These are phyloP conservation scores for Periconia sp. DNA, from an alignment of 2,329 filamentous ascomycete genomes.

Conservation along the genomic window DNA sequence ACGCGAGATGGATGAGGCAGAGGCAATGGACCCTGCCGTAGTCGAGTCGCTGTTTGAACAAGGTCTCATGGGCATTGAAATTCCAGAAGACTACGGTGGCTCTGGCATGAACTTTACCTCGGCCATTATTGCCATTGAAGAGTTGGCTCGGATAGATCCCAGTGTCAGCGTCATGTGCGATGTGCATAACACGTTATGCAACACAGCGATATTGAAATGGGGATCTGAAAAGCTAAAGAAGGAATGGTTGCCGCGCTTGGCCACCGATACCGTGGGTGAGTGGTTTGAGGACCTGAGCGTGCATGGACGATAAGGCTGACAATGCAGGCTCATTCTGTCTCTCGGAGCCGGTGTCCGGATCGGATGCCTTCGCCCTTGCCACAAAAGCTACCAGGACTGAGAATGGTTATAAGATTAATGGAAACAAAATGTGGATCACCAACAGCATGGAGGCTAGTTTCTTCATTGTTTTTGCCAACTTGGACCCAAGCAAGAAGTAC, in stretches of 20 bases:
- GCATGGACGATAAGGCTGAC: conserved; percentile 4
- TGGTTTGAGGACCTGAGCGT: neutral
- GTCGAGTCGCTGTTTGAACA: conserved; percentile 97
- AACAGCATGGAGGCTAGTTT: conserved; percentile 92
- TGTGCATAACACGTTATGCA: conserved; percentile 97
- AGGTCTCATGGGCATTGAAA: conserved; percentile 95
- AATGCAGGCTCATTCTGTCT: conserved; percentile 76
- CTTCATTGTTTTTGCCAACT: conserved; percentile 97
- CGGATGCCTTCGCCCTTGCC: conserved; percentile 91
- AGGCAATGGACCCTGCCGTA: conserved; percentile 84
- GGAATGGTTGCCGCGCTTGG: conserved; percentile 85
- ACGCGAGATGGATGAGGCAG: conserved; percentile 96
- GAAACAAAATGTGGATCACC: conserved; percentile 99
- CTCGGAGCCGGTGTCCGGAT: conserved; percentile 89
- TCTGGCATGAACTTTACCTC: conserved; percentile 99
- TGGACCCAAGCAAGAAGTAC: conserved; percentile 90
- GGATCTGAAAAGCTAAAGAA: conserved; percentile 76
- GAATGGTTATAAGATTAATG: conserved; percentile 82
- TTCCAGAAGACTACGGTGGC: conserved; percentile 94
- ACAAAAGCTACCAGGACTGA: conserved; percentile 85
- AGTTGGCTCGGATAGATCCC: conserved; percentile 90
- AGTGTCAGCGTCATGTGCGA: conserved; percentile 94
- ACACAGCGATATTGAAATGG: conserved; percentile 87
- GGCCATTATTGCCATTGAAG: conserved; percentile 95
- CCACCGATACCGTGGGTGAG: conserved; percentile 77